Conservation (phyloP, 257 asterid species). For the Scutellaria galericulata region DNA sequence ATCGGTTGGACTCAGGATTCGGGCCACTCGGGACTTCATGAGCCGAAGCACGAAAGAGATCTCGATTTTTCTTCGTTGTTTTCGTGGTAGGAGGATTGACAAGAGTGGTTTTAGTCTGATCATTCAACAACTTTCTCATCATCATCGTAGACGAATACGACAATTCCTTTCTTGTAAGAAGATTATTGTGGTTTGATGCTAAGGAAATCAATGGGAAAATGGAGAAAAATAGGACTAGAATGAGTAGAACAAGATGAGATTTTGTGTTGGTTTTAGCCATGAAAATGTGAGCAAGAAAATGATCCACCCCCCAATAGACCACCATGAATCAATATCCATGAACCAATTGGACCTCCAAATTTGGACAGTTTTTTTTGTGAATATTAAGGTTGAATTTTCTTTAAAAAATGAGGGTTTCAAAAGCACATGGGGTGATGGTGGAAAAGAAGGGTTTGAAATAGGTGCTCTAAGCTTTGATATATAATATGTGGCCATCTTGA, state of each 20-base stretch:
- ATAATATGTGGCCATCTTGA: constrained; percentile 46
- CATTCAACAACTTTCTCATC: constrained; percentile 37
- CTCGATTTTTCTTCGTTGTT: constrained; percentile 16
- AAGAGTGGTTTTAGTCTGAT: constrained; percentile 20
- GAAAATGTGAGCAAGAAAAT: constrained; percentile 54
- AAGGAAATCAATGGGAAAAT: constrained; percentile 15
- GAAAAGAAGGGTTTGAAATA: constrained; percentile 34
- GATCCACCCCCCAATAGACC: constrained; percentile 68
- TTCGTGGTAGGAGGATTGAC: neutral
- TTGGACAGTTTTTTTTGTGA: constrained; percentile 21
- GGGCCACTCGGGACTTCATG: constrained; percentile 96
- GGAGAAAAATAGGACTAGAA: constrained; percentile 42
- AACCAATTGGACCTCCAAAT: constrained; percentile 66
- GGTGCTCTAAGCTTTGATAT: constrained; percentile 39
- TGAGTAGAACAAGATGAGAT: constrained; percentile 30
- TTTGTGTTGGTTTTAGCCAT: constrained; percentile 60
- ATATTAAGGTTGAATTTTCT: neutral
- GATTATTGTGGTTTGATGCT: constrained; percentile 23
- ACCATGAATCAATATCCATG: constrained; percentile 81
- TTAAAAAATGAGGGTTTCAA: constrained; percentile 31
- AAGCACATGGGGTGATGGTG: constrained; percentile 38
- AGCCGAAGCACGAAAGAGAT: constrained; percentile 51
- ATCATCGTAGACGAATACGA: neutral
- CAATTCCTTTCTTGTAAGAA: constrained; percentile 25
- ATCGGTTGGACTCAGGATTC: constrained; percentile 78